Conservation (phyloP, 768 basidiomycete species). For the Tubosaeta sp. region DNA sequence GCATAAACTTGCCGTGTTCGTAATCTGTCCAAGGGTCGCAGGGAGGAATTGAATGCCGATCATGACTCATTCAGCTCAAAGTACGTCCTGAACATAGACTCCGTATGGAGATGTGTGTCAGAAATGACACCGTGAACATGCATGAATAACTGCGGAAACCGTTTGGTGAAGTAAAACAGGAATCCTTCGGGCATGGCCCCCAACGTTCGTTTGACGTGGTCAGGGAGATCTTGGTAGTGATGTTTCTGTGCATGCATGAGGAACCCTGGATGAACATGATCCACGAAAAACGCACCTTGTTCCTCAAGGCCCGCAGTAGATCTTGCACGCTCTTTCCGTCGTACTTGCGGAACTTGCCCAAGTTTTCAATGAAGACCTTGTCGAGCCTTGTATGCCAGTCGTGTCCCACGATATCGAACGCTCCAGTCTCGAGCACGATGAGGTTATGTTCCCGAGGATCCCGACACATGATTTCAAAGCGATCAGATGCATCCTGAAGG, state of each 20-base stretch:
- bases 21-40: not conserved
- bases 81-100: slow-evolving; percentile 89
- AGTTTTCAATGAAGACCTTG: slow-evolving; percentile 85
- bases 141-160: slow-evolving; percentile 89
- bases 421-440: slow-evolving; percentile 67
- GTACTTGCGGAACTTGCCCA: slow-evolving; percentile 98
- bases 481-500: slow-evolving; percentile 95
- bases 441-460: slow-evolving; percentile 82
- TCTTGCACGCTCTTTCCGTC: slow-evolving; percentile 90
- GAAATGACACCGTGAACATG: slow-evolving; percentile 87
- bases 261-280: not conserved
- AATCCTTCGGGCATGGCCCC: slow-evolving; percentile 93
- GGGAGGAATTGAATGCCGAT: slow-evolving; percentile 2
- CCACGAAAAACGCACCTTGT: slow-evolving; percentile 63
- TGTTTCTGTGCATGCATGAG: slow-evolving; percentile 65
- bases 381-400: slow-evolving; percentile 91
- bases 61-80: slow-evolving; percentile 64
- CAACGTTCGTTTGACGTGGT: slow-evolving; percentile 81
- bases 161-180: slow-evolving; percentile 85
- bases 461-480: slow-evolving; percentile 96
- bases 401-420: slow-evolving; percentile 69
- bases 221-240: slow-evolving; percentile 95
- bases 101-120: slow-evolving; percentile 64
- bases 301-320: slow-evolving; percentile 85
- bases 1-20: not conserved